Evolutionary conservation across 306 rosid species (phyloP).

Genomic region (Dryas drummondii): DNA sequence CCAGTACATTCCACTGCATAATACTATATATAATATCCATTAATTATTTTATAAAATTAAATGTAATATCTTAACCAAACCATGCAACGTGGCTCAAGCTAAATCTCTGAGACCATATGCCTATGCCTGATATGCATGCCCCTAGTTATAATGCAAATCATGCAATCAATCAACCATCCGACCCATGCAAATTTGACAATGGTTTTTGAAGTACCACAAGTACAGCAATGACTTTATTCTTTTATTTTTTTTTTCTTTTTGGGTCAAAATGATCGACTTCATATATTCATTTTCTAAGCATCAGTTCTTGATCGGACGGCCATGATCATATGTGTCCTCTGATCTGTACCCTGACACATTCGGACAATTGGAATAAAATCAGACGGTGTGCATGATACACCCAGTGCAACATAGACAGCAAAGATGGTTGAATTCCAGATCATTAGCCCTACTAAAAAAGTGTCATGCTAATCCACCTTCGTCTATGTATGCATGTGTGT

Average conservation of each 20-base stretch:
- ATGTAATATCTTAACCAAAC: slow-evolving; percentile 9
- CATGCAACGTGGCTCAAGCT: slow-evolving; percentile 30
- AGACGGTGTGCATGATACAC: slow-evolving; percentile 30
- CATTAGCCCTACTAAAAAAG: slow-evolving; percentile 21
- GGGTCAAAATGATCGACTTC: too few species aligned
- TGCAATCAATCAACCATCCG: slow-evolving; percentile 24
- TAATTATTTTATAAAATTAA: too few species aligned
- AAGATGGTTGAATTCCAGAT: slow-evolving; percentile 33
- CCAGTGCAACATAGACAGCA: slow-evolving; percentile 27
- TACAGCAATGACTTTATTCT: slow-evolving; percentile 45
- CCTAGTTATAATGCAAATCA: background rate
- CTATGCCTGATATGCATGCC: background rate
- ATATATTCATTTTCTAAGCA: slow-evolving; percentile 17
- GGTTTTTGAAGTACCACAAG: slow-evolving; percentile 53
- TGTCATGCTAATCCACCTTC: too few species aligned
- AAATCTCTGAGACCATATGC: background rate
- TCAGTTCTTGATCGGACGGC: slow-evolving; percentile 37
- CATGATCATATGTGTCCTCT: slow-evolving; percentile 34
- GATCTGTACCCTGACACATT: slow-evolving; percentile 53
- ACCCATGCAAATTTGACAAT: slow-evolving; percentile 32
- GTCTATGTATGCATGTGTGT: too few species aligned
- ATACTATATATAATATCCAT: too few species aligned
- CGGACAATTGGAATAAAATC: slow-evolving; percentile 70
- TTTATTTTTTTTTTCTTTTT: too few species aligned
- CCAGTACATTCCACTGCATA: slow-evolving; percentile 16